Evolutionary conservation across 495 filamentous ascomycete genomes (phyloP).

Genomic region (Thermothielavioides terrestris): DNA sequence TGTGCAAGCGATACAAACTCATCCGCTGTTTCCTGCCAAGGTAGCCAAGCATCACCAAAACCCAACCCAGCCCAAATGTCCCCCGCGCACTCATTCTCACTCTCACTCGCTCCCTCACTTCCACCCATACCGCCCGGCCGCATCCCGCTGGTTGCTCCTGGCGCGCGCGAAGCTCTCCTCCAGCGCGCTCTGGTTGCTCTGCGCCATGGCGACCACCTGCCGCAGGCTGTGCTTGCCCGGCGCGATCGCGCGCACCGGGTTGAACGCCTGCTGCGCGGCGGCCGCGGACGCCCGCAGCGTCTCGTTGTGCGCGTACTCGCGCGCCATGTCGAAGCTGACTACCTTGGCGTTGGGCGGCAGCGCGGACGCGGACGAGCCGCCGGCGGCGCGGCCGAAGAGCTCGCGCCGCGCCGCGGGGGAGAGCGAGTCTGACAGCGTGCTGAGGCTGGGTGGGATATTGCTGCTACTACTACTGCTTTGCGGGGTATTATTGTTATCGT

Average conservation of each 20-base stretch:
- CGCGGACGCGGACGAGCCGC: constrained; percentile 18
- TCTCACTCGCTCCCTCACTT: constrained; percentile 1
- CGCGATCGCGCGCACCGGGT: constrained; percentile 75
- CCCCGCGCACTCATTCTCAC: too few species aligned
- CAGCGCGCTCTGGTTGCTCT: constrained; percentile 69
- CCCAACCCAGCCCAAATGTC: too few species aligned
- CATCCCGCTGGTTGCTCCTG: constrained; percentile 65
- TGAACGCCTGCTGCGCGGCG: constrained; percentile 59
- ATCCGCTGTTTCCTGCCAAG: too few species aligned
- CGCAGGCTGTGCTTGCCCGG: constrained; percentile 81
- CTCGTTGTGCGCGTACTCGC: constrained; percentile 78
- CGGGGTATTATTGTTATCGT: constrained; percentile 9
- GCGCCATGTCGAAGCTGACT: constrained; percentile 75
- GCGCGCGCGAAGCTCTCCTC: constrained; percentile 82
- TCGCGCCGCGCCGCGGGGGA: constrained; percentile 65
- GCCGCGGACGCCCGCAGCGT: constrained; percentile 57
- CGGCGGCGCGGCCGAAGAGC: constrained; percentile 63
- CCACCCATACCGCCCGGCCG: constrained; percentile 76
- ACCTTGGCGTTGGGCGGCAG: constrained; percentile 38
- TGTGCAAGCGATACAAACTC: too few species aligned
- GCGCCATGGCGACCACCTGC: constrained; percentile 75
- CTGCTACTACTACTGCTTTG: not conserved
- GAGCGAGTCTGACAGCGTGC: constrained; percentile 61
- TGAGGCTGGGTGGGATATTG: constrained; percentile 30
- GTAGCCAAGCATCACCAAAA: too few species aligned